Evolutionary conservation across 1,284 basidiomycete species (phyloP).

Genomic region (Tylopilus sp.): DNA sequence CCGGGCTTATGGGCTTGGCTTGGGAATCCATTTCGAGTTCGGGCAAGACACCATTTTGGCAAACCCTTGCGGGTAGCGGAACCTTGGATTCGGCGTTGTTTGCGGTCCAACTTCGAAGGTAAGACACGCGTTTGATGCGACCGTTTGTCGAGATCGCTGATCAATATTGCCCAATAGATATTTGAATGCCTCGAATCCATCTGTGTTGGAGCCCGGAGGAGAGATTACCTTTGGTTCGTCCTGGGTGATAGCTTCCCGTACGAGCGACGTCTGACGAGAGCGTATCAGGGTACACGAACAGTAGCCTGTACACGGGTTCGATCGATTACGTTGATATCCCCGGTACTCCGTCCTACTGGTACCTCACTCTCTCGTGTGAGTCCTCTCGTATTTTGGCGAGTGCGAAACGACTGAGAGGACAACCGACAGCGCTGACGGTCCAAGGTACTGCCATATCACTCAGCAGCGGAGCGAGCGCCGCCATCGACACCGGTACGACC

Average conservation of each 20-base stretch:
- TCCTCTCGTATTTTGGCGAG: background rate
- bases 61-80: slow-evolving; percentile 39
- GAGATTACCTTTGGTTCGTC: slow-evolving; percentile 27
- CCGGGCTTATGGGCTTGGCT: slow-evolving; percentile 29
- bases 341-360: slow-evolving; percentile 27
- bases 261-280: slow-evolving; percentile 11
- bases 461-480: slow-evolving; percentile 21
- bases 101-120: slow-evolving; percentile 36
- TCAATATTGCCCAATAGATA: slow-evolving; percentile 19
- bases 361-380: slow-evolving; percentile 27
- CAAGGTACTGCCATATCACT: slow-evolving; percentile 30
- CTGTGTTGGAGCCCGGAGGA: slow-evolving; percentile 30
- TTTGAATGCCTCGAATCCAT: slow-evolving; percentile 21
- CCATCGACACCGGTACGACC: slow-evolving; percentile 44
- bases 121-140: background rate
- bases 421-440: slow-evolving; percentile 26
- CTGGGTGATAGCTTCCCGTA: background rate
- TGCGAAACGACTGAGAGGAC: slow-evolving; percentile 1
- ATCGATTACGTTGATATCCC: slow-evolving; percentile 37
- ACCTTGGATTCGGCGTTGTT: slow-evolving; percentile 37
- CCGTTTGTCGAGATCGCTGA: background rate
- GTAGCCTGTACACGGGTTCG: slow-evolving; percentile 36
- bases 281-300: slow-evolving; percentile 38
- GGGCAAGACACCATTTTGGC: slow-evolving; percentile 42
- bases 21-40: slow-evolving; percentile 28